Conservation (phyloP, 345 rosid genomes). For the Chamaenerion angustifolium region DNA sequence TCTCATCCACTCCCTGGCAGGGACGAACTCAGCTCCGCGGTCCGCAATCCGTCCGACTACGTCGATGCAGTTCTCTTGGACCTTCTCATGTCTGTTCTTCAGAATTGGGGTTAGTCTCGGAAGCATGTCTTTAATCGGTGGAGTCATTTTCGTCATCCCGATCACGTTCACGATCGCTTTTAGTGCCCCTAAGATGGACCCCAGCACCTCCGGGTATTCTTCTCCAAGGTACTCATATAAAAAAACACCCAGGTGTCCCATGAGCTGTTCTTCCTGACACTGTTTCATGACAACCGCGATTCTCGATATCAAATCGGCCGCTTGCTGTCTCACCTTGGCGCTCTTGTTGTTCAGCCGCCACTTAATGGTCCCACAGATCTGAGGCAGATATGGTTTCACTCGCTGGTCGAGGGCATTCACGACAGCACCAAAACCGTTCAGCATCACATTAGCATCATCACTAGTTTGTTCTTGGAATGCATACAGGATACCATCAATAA, state of each 20-base stretch:
- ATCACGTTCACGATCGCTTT: slow-evolving; percentile 97
- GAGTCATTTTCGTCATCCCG: slow-evolving; percentile 99
- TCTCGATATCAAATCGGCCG: slow-evolving; percentile 94
- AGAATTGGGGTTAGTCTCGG: slow-evolving; percentile 93
- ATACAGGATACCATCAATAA: slow-evolving; percentile 94
- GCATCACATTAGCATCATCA: slow-evolving; percentile 98
- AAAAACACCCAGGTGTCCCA: slow-evolving; percentile 99
- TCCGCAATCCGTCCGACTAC: slow-evolving; percentile 98
- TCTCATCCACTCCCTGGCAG: slow-evolving; percentile 99
- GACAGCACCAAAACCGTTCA: slow-evolving; percentile 95
- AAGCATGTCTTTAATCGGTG: slow-evolving; percentile 96
- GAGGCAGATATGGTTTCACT: slow-evolving; percentile 97
- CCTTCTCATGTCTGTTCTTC: slow-evolving; percentile 99
- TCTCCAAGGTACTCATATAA: slow-evolving; percentile 94
- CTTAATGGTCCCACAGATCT: slow-evolving; percentile 98
- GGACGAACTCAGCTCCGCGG: slow-evolving; percentile 99
- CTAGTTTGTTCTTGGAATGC: slow-evolving; percentile 99
- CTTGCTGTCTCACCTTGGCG: slow-evolving; percentile 98
- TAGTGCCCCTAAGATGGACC: slow-evolving; percentile 97
- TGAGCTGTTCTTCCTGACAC: slow-evolving; percentile 93
- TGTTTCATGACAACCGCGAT: slow-evolving; percentile 98
- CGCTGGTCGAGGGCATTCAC: slow-evolving; percentile 94
- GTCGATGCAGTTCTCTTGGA: slow-evolving; percentile 97
- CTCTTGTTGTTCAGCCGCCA: slow-evolving; percentile 99
- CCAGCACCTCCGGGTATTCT: slow-evolving; percentile 97